Base-by-base conservation (phyloP, 495 filamentous ascomycete species). In the Daldinia bambusicola region DNA sequence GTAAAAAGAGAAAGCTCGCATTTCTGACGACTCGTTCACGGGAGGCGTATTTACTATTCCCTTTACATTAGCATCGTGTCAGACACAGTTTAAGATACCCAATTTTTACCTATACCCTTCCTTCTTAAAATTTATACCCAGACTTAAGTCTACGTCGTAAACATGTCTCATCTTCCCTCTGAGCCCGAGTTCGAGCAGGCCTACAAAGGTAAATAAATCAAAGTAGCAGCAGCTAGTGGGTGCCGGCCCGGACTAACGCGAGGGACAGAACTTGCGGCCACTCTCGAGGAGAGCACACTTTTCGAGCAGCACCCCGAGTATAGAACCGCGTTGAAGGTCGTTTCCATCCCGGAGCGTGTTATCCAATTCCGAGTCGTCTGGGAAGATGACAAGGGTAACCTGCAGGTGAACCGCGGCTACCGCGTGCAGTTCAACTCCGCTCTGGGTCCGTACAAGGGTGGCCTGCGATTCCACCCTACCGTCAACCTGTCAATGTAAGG, bases 151-250 rank as follows among this genome's bases (percentile, higher is more conserved):
- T 36, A 52, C 55, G 50, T 51, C 52, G 64, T 60, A 75, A 85
- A 37, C 74, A 96, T 97, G 93, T 92, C 93, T 64, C 91, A 96
- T 86, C 84, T 94, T 76, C 88, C 93, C 57, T 81, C 82, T 63
- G 95, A 99, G 87, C 95, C 95, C 78, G 95, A 99, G 85, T 99
- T 98, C 85, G 90, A 98, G 89, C 95, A 99, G 87, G 95, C 95
- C 71, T 97, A 96, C 87, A 93, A 95, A 83, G 94, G 94, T 97
- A 84, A 78, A 79, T 68, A 43, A 52, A 14, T 34, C 3, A 5
- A 53, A 50, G 22, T 45, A 20, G 5, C 14, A 30, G 26, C 14
- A 2, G 36, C 51, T 53, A 8, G 13, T 50, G 20, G 36, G 14
- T 34, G 48, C 55, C 31, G 30, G 52, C 37, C 5, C 60, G 14